Evolutionary conservation across 164 flowering plant genomes (phyloP).

Genomic region (Aristolochia contorta): DNA sequence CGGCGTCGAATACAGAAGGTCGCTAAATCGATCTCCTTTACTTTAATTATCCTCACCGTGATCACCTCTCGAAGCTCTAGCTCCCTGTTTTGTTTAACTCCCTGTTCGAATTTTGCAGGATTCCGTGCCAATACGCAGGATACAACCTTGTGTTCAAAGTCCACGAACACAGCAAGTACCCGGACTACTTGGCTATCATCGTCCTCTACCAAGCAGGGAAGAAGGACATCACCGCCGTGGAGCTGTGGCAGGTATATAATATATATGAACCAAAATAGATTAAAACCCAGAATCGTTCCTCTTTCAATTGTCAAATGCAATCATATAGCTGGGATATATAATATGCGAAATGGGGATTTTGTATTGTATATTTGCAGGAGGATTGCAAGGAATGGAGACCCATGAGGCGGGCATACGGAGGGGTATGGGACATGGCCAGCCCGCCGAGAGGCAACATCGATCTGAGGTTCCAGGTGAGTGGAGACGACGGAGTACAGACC

Average conservation of each 20-base stretch:
- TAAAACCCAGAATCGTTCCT: too few relatives aligned
- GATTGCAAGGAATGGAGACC: constrained; percentile 56
- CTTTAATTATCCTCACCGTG: too few relatives aligned
- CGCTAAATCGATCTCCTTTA: neutral
- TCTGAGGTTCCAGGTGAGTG: constrained; percentile 46
- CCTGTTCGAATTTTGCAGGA: constrained; percentile 14
- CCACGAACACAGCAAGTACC: constrained; percentile 51
- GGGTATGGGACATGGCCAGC: constrained; percentile 31
- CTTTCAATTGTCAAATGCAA: too few relatives aligned
- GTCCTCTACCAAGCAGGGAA: constrained; percentile 47
- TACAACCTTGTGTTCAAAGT: constrained; percentile 48
- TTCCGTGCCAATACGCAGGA: constrained; percentile 50
- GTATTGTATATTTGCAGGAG: constrained; percentile 32
- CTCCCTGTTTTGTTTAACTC: too few relatives aligned
- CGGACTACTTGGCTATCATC: constrained; percentile 58
- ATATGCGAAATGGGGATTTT: too few relatives aligned
- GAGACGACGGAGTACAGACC: constrained; percentile 19
- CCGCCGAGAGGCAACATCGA: constrained; percentile 32
- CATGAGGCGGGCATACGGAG: constrained; percentile 64
- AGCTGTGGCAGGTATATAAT: constrained; percentile 68
- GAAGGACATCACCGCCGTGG: constrained; percentile 42
- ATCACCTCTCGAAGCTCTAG: too few relatives aligned
- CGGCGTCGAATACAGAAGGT: constrained; percentile 56
- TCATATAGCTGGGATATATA: too few relatives aligned
- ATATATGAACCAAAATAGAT: too few relatives aligned